phyloP scores from a whole-genome alignment of 2,329 filamentous ascomycete species.

The Hirsutella rhossiliensis region DNA sequence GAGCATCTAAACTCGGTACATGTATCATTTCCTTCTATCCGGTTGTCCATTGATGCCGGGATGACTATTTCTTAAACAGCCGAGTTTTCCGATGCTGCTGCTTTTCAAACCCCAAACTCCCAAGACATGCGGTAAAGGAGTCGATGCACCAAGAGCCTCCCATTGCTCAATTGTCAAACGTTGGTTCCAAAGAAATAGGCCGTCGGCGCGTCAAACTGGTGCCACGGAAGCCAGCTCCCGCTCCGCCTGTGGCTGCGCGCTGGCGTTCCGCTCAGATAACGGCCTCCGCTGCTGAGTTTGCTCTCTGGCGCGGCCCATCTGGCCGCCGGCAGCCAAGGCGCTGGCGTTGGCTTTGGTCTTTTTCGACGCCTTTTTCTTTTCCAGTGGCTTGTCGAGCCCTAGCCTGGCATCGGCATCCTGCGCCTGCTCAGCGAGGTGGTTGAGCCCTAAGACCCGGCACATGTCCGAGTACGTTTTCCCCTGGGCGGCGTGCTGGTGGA shows the following conservation, averaged over 20 bases:
- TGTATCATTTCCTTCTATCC: too few species aligned
- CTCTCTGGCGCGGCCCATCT: conserved; percentile 27
- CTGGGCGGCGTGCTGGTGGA: conserved; percentile 47
- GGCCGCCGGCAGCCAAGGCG: conserved; percentile 36
- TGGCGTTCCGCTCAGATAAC: conserved; percentile 21
- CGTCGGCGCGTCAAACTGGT: conserved; percentile 1
- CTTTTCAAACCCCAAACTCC: too few species aligned
- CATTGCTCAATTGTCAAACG: too few species aligned
- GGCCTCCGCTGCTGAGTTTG: conserved; percentile 18
- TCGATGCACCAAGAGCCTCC: too few species aligned
- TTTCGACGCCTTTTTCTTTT: conserved; percentile 15
- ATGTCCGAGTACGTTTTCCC: conserved; percentile 61
- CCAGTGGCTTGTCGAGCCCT: conserved; percentile 42
- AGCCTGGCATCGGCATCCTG: conserved; percentile 51
- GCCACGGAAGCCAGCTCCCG: conserved; percentile 13
- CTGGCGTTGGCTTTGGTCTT: conserved; percentile 21
- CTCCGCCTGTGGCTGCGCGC: conserved; percentile 10
- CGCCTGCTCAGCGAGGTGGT: conserved; percentile 52
- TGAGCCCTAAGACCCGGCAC: conserved; percentile 52
- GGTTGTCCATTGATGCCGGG: too few species aligned
- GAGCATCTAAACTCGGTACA: too few species aligned
- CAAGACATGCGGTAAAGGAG: too few species aligned
- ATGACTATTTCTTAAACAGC: too few species aligned
- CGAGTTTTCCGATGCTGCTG: too few species aligned
- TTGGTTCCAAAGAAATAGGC: neutral